These are phyloP conservation scores for Coniferiporia sulphurascens DNA, from an alignment of 1,284 basidiomycete species.

Conservation along the genomic window DNA sequence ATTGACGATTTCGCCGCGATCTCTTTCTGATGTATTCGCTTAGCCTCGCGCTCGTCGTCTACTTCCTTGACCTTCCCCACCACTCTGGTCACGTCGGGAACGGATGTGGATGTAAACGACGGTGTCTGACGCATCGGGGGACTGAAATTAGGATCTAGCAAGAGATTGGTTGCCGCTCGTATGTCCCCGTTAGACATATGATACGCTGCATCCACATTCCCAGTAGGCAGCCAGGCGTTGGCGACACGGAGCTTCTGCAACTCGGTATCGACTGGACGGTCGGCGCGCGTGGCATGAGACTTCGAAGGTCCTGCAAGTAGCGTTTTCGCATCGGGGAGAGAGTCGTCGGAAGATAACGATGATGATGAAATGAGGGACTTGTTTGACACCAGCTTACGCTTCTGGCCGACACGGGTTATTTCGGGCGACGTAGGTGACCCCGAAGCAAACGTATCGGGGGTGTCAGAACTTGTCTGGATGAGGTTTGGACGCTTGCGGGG, in stretches of 20 bases:
- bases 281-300: conserved; percentile 50
- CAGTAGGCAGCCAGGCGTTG: conserved; percentile 45
- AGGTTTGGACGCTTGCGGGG: conserved; percentile 65
- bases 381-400: conserved; percentile 36
- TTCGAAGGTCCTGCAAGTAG: conserved; percentile 39
- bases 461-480: conserved; percentile 38
- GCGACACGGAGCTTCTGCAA: conserved; percentile 59
- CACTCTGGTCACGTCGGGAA: neutral
- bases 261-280: conserved; percentile 37
- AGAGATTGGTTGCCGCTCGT: conserved; percentile 49
- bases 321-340: conserved; percentile 42
- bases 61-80: conserved; percentile 61
- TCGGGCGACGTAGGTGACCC: conserved; percentile 48
- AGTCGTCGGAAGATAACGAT: conserved; percentile 58
- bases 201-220: conserved; percentile 48
- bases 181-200: conserved; percentile 22
- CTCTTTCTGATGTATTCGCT: conserved; percentile 56
- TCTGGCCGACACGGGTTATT: conserved; percentile 46
- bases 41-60: conserved; percentile 62
- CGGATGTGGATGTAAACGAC: conserved; percentile 29
- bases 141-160: conserved; percentile 55
- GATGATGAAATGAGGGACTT: conserved; percentile 33
- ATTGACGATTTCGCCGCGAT: conserved; percentile 74
- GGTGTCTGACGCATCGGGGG: conserved; percentile 25
- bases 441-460: conserved; percentile 35